Percentiles rank a stretch among this genome's conserved stretches.
Evolutionary conservation across 2,329 filamentous ascomycete genomes (phyloP).

Genomic region (Colletotrichum salicis): DNA sequence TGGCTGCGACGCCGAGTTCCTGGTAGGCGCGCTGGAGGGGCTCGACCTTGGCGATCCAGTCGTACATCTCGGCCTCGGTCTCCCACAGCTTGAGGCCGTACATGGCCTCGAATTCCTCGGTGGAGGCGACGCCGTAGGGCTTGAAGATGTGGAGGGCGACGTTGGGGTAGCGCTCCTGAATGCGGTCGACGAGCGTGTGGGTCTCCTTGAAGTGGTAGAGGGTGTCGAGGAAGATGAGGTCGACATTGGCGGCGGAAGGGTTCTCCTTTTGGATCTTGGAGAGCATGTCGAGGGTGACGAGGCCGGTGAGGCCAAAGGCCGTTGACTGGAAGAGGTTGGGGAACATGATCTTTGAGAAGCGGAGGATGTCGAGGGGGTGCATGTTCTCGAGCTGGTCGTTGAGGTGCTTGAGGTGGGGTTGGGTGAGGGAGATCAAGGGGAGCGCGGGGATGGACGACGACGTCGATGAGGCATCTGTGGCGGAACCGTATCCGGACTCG

Average conservation of each 20-base stretch:
- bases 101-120: conserved; percentile 80
- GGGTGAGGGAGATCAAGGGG: conserved; percentile 85
- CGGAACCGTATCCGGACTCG: conserved; percentile 87
- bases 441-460: conserved; percentile 71
- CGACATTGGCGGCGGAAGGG: conserved; percentile 67
- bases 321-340: conserved; percentile 90
- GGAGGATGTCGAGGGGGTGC: conserved; percentile 88
- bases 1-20: conserved; percentile 86
- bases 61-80: conserved; percentile 86
- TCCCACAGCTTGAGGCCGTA: conserved; percentile 90
- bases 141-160: conserved; percentile 90
- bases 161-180: conserved; percentile 80
- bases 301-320: conserved; percentile 82
- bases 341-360: conserved; percentile 90
- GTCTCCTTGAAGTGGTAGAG: conserved; percentile 86
- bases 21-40: conserved; percentile 91
- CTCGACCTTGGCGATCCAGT: conserved; percentile 98
- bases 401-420: conserved; percentile 87
- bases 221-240: conserved; percentile 85
- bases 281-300: conserved; percentile 87
- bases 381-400: conserved; percentile 90
- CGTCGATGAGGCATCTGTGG: conserved; percentile 49
- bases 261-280: conserved; percentile 76
- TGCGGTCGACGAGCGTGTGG: conserved; percentile 76
- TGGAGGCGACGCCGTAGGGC: conserved; percentile 78